Evolutionary conservation across 2,329 filamentous ascomycete genomes (phyloP).

Genomic region (Canariomyces notabilis): DNA sequence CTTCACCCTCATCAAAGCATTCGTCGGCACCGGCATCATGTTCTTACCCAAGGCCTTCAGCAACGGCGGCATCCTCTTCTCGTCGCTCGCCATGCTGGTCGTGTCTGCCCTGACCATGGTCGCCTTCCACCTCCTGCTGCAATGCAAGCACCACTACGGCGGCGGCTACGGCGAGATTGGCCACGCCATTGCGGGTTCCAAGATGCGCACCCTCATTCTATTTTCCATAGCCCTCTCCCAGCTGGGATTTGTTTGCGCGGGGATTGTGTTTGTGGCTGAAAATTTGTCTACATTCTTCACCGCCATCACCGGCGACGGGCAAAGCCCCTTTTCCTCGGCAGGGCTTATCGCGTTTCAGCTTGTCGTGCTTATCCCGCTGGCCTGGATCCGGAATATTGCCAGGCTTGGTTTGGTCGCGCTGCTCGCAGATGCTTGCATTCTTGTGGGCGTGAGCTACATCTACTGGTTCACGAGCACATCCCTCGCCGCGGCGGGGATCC

Average conservation of each 20-base stretch:
- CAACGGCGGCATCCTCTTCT: slow-evolving; percentile 73
- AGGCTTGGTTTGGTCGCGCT: slow-evolving; percentile 66
- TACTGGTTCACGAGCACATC: slow-evolving; percentile 63
- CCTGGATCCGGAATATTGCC: slow-evolving; percentile 69
- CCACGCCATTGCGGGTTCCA: slow-evolving; percentile 57
- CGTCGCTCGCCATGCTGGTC: slow-evolving; percentile 60
- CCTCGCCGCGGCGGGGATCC: slow-evolving; percentile 52
- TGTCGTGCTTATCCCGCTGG: slow-evolving; percentile 58
- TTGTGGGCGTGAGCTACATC: slow-evolving; percentile 66
- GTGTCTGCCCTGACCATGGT: slow-evolving; percentile 63
- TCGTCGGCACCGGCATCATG: slow-evolving; percentile 77
- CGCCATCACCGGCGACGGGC: slow-evolving; percentile 48
- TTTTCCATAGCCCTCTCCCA: slow-evolving; percentile 68
- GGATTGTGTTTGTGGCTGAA: slow-evolving; percentile 72
- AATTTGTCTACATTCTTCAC: slow-evolving; percentile 64
- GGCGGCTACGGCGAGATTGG: slow-evolving; percentile 74
- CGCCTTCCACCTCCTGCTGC: slow-evolving; percentile 67
- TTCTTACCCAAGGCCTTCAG: slow-evolving; percentile 75
- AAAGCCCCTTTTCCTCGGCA: slow-evolving; percentile 47
- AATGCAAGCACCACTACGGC: slow-evolving; percentile 58
- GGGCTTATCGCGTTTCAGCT: slow-evolving; percentile 63
- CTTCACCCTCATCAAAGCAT: slow-evolving; percentile 73
- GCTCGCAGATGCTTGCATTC: slow-evolving; percentile 66
- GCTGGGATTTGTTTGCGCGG: slow-evolving; percentile 72
- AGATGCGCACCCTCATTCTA: slow-evolving; percentile 61